Conservation (phyloP, 257 asterid genomes). For the Schizonepeta tenuifolia region DNA sequence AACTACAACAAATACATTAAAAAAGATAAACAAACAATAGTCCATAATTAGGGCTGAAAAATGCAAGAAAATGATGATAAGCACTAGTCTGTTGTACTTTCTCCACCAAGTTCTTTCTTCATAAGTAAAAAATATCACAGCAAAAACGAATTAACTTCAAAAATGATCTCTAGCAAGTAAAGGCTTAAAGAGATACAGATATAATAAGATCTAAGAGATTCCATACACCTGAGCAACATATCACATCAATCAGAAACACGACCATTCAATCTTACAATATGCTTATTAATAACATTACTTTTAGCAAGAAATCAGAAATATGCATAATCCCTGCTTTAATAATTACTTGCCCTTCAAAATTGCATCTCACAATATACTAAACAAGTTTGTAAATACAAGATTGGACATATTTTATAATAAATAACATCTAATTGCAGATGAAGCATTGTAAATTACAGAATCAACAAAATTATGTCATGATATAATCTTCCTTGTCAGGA, state of each 20-base stretch:
- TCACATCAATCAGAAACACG: not conserved
- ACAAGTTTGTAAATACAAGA: not conserved
- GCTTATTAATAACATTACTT: not conserved
- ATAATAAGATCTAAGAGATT: too few species aligned
- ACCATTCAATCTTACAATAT: not conserved
- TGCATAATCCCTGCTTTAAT: not conserved
- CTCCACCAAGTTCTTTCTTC: constrained; percentile 6
- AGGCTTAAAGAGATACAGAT: not conserved
- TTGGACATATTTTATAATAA: not conserved
- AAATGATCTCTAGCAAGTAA: not conserved
- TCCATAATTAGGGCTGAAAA: not conserved
- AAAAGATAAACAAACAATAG: not conserved
- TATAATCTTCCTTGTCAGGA: not conserved
- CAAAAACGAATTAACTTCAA: not conserved
- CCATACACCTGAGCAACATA: not conserved
- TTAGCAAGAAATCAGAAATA: not conserved
- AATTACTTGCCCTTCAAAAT: not conserved
- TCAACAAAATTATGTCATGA: not conserved
- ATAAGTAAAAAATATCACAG: constrained; percentile 1
- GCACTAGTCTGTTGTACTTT: not conserved
- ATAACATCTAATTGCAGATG: not conserved
- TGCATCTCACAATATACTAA: not conserved
- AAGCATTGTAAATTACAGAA: not conserved
- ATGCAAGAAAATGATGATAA: not conserved
- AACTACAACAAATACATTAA: not conserved